Base-by-base conservation (phyloP, 2,329 filamentous ascomycete species). In the Arthrobotrys pseudoclavata region DNA sequence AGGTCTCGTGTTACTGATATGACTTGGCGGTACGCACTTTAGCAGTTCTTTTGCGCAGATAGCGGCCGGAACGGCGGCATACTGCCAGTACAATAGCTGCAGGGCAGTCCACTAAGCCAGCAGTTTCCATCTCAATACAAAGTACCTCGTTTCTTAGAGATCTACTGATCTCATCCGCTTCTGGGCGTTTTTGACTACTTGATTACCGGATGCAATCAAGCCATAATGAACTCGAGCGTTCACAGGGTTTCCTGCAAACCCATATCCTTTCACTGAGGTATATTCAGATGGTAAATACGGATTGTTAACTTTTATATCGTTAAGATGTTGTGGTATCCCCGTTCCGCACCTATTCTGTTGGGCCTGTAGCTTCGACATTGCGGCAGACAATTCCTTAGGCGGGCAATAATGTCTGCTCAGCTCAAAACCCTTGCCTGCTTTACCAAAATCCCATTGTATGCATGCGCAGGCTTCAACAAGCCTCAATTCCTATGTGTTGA, bases 61-160 rank as follows among this genome's bases (percentile, higher is more conserved):
- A 0, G 63, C 63, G 3, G 63, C 63, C 4, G 57, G 1, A n/a
- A 18, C 34, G 1, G 63, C 63, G 5, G 48, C 29, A 45, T 67
- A 67, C 37, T 67, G 47, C 48, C 50, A 67, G 24, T 10, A 66
- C n/a, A 42, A 57, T 37, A 29, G 26, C 15, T 18, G 50, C 29
- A 2, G 55, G 34, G 18, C 60, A 61, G 2, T 20, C 22, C 18
- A 45, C 37, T 13, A 67, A 26, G 0, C 63, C 62, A 2, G 47
- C 62, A 13, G 62, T 47, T 22, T 66, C 62, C 62, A 66, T 66
- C 10, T 66, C 62, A 22, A 64, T 52, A 15, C 69, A 62, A 7
- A 55, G 26, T 1, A 53, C 63, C n/a, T 53, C 12, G n/a, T 47
- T 26, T n/a, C 20, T 18, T 6, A 68, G 42, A 1, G 4, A 2